Percentiles rank a stretch among this genome's conserved stretches.
Evolutionary conservation across 192 early-diverging fungal genomes (phyloP).

Genomic region (Podila epigama): DNA sequence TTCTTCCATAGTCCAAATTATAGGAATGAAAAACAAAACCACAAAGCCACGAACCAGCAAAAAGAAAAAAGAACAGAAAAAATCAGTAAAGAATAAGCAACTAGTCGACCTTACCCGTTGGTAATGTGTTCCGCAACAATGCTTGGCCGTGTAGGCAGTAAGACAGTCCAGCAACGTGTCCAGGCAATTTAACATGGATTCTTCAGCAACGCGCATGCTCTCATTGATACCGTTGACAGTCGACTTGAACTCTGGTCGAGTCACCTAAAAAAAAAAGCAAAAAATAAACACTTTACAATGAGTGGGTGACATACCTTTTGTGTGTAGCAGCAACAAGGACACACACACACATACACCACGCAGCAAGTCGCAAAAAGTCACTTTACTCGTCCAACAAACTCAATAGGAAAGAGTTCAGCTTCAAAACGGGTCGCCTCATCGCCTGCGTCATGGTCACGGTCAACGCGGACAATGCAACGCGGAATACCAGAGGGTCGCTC

Average conservation of each 20-base stretch:
- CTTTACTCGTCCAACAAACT: constrained; percentile 39
- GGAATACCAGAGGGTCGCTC: constrained; percentile 28
- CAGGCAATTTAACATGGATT: constrained; percentile 27
- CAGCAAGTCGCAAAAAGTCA: no score
- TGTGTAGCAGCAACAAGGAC: neutral
- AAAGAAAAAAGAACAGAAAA: constrained; percentile 3
- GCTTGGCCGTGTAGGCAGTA: constrained; percentile 43
- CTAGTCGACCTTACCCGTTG: constrained; percentile 17
- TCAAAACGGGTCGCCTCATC: constrained; percentile 40
- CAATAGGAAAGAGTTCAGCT: constrained; percentile 32
- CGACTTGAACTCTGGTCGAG: constrained; percentile 21
- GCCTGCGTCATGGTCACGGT: constrained; percentile 28
- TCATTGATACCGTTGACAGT: constrained; percentile 37
- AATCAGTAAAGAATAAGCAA: neutral
- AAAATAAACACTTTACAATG: neutral
- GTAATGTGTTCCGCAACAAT: constrained; percentile 45
- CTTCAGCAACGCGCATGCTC: constrained; percentile 34
- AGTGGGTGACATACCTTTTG: neutral
- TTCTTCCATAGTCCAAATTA: neutral
- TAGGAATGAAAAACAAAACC: neutral
- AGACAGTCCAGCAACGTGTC: constrained; percentile 45
- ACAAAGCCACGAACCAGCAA: neutral
- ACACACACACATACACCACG: neutral
- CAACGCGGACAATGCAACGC: constrained; percentile 26
- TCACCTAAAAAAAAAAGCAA: no score